These are phyloP conservation scores for Moesziomyces antarcticus DNA, from an alignment of 1,284 basidiomycete genomes.

Conservation along the genomic window DNA sequence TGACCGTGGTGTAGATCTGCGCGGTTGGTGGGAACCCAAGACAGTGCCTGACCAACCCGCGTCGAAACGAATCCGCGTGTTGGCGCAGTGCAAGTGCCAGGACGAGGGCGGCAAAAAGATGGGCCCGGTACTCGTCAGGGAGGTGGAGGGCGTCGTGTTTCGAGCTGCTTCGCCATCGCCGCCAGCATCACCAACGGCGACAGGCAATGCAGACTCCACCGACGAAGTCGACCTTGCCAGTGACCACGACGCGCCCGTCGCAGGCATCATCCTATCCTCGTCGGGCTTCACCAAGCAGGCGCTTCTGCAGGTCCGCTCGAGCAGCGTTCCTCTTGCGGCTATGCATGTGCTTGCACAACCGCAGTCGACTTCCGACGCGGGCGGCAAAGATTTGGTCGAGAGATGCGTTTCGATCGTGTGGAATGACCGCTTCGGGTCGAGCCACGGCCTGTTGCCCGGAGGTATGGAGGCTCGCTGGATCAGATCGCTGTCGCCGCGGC, in stretches of 20 bases:
- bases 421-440: slow-evolving; percentile 34
- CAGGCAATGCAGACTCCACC: too few relatives aligned
- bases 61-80: slow-evolving; percentile 74
- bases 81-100: slow-evolving; percentile 82
- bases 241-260: not conserved
- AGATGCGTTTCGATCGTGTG: slow-evolving; percentile 39
- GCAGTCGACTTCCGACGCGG: not conserved
- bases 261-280: slow-evolving; percentile 23
- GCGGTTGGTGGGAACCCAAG: slow-evolving; percentile 89
- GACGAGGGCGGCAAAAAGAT: slow-evolving; percentile 79
- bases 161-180: slow-evolving; percentile 20
- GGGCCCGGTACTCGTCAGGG: slow-evolving; percentile 81
- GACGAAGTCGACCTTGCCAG: not conserved
- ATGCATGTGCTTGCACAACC: slow-evolving; percentile 38
- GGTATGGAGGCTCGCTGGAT: slow-evolving; percentile 36
- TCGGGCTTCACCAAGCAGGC: slow-evolving; percentile 58
- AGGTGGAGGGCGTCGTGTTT: slow-evolving; percentile 74
- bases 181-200: too few relatives aligned
- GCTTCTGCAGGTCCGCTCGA: slow-evolving; percentile 43
- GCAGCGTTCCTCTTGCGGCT: slow-evolving; percentile 39
- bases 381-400: slow-evolving; percentile 6
- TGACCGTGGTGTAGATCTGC: slow-evolving; percentile 87
- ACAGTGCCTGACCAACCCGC: slow-evolving; percentile 13
- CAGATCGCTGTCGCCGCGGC: slow-evolving; percentile 2
- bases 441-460: slow-evolving; percentile 22